Conservation (phyloP, 352 stramenopile genomes). For the Phytophthora litchii region DNA sequence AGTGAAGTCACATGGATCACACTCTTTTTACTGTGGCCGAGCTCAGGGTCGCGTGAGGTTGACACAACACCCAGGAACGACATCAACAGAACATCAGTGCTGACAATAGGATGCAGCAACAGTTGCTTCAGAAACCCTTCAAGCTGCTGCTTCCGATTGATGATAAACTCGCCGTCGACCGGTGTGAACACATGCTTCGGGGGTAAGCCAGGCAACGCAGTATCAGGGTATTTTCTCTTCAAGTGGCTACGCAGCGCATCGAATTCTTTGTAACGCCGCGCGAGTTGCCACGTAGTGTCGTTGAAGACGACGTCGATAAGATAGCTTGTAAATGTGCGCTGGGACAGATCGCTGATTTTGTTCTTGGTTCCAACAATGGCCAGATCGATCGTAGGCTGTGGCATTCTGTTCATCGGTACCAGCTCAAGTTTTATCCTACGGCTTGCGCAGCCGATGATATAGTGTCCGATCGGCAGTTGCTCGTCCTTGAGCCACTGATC, state of each 20-base stretch:
- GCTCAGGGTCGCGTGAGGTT: constrained; percentile 61
- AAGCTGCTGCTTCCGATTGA: constrained; percentile 62
- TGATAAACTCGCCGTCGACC: constrained; percentile 66
- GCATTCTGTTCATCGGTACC: constrained; percentile 58
- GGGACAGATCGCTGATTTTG: constrained; percentile 81
- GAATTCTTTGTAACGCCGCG: constrained; percentile 76
- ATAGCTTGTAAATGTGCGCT: constrained; percentile 74
- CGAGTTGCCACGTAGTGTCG: constrained; percentile 70
- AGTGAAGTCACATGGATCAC: constrained; percentile 80
- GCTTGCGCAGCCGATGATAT: constrained; percentile 39
- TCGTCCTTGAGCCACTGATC: constrained; percentile 68
- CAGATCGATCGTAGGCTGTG: constrained; percentile 64
- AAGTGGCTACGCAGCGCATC: constrained; percentile 41
- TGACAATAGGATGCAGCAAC: constrained; percentile 49
- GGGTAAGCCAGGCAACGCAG: constrained; percentile 51
- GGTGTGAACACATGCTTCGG: constrained; percentile 75
- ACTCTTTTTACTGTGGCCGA: constrained; percentile 62
- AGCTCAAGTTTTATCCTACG: constrained; percentile 41
- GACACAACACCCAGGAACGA: constrained; percentile 82
- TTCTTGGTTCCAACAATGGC: constrained; percentile 69
- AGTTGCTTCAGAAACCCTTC: constrained; percentile 70
- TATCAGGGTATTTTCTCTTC: constrained; percentile 45
- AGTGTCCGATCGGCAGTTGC: constrained; percentile 46
- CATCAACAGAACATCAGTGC: constrained; percentile 70
- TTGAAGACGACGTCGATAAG: constrained; percentile 75